phyloP scores from a whole-genome alignment of 768 basidiomycete species.

The Krasilnikovozyma curviuscula region DNA sequence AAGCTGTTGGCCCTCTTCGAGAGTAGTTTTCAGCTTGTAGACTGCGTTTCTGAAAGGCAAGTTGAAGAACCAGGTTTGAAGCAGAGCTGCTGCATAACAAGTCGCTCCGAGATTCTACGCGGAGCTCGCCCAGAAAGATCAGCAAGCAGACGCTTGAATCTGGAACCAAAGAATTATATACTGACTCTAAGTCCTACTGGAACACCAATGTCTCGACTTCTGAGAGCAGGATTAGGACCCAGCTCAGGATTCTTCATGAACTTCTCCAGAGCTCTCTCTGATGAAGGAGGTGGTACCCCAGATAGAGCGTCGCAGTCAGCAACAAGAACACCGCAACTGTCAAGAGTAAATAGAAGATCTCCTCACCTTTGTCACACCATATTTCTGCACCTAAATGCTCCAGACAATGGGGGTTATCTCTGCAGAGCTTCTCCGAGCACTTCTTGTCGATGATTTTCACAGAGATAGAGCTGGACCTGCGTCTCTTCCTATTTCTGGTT shows the following conservation, averaged over 20 bases:
- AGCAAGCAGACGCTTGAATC: not conserved
- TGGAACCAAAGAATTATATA: not conserved
- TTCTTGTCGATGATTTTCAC: too few species aligned
- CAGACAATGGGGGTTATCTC: conserved; percentile 60
- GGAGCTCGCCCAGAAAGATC: not conserved
- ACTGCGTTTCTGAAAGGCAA: conserved; percentile 61
- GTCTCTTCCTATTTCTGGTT: too few species aligned
- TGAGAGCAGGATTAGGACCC: conserved; percentile 37
- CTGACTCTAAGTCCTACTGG: conserved; percentile 63
- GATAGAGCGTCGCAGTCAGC: not conserved
- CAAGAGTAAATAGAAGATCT: conserved; percentile 1
- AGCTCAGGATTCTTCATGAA: conserved; percentile 39
- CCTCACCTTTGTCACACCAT: conserved; percentile 55
- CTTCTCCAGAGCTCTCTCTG: conserved; percentile 35
- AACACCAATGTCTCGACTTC: conserved; percentile 34
- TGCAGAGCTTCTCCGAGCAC: conserved; percentile 33
- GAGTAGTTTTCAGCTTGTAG: conserved; percentile 48
- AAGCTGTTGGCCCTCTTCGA: conserved; percentile 32
- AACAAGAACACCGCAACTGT: not conserved
- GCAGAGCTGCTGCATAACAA: conserved; percentile 48
- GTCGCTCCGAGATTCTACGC: conserved; percentile 72
- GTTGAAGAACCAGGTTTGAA: conserved; percentile 80
- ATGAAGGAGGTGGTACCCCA: conserved; percentile 10
- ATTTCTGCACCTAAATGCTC: conserved; percentile 68
- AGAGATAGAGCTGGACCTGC: too few species aligned